Evolutionary conservation across 225 moss, liverwort and hornwort species (phyloP).

Genomic region (Ulota crispa): DNA sequence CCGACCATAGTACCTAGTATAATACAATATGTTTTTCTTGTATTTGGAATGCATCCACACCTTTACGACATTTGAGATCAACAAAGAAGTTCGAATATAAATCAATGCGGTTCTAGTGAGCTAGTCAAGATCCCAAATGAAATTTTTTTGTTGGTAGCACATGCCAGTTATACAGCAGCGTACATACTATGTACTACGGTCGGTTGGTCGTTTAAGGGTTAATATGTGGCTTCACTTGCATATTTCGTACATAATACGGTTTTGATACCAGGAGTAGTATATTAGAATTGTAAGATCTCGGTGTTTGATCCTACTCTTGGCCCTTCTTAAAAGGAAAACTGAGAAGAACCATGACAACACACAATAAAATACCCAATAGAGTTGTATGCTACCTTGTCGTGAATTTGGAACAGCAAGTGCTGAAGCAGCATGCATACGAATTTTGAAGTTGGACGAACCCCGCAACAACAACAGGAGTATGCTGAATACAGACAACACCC

Average conservation of each 20-base stretch:
- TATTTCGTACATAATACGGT: not conserved
- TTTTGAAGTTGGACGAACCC: slow-evolving; percentile 81
- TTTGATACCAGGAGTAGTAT: not conserved
- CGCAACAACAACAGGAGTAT: slow-evolving; percentile 77
- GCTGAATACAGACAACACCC: slow-evolving; percentile 86
- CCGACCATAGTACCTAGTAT: no score
- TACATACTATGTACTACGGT: no score
- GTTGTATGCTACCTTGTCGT: slow-evolving; percentile 63
- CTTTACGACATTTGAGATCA: no score
- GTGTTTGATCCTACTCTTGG: slow-evolving; percentile 8
- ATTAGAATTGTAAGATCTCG: not conserved
- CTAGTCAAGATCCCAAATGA: no score
- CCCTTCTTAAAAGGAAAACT: not conserved
- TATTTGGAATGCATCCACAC: no score
- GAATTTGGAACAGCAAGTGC: slow-evolving; percentile 82
- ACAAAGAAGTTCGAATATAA: no score
- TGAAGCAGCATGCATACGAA: slow-evolving; percentile 90
- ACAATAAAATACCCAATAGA: not conserved
- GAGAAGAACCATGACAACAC: not conserved
- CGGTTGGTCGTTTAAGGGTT: no score
- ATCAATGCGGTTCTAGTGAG: no score
- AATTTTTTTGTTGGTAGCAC: no score
- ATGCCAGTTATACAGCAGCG: no score
- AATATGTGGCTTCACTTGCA: not conserved
- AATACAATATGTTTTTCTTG: no score